A percentile compares a stretch with the other conserved stretches of the same genome.
These are phyloP conservation scores for Xylaria sp. DNA, from an alignment of 2,329 filamentous ascomycete genomes.

Conservation along the genomic window DNA sequence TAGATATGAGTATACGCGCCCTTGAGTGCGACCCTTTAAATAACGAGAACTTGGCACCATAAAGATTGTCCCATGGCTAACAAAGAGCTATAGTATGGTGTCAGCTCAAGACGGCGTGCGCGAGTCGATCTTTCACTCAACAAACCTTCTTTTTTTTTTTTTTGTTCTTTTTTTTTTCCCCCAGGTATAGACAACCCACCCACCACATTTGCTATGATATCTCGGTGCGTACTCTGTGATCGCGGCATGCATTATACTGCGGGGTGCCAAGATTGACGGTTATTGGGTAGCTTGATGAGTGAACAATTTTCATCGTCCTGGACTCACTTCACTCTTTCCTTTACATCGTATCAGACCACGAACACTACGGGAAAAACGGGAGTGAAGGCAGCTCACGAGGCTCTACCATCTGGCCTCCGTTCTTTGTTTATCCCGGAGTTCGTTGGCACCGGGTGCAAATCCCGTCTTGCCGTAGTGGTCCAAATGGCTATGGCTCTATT, in stretches of 20 bases:
- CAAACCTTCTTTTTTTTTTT: no score
- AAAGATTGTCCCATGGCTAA: background rate
- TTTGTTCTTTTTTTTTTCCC: no score
- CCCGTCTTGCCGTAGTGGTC: constrained; percentile 35
- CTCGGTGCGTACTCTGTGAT: background rate
- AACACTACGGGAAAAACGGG: background rate
- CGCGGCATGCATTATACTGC: background rate
- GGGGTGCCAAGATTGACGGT: background rate
- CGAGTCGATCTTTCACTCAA: background rate
- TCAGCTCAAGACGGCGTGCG: background rate
- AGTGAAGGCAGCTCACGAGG: background rate
- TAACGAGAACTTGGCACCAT: background rate
- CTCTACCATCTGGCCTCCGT: background rate
- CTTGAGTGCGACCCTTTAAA: no score
- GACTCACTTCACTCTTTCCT: background rate
- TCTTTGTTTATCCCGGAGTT: constrained; percentile 16
- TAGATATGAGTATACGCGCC: background rate
- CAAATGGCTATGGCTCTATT: constrained; percentile 22
- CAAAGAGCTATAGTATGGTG: no score
- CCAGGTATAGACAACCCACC: no score
- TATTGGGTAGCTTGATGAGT: background rate
- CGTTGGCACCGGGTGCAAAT: constrained; percentile 26
- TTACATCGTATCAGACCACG: background rate
- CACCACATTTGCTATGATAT: background rate
- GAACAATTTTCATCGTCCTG: background rate